Evolutionary conservation across 2,329 filamentous ascomycete genomes (phyloP).

Genomic region (Orbilia brochopaga): DNA sequence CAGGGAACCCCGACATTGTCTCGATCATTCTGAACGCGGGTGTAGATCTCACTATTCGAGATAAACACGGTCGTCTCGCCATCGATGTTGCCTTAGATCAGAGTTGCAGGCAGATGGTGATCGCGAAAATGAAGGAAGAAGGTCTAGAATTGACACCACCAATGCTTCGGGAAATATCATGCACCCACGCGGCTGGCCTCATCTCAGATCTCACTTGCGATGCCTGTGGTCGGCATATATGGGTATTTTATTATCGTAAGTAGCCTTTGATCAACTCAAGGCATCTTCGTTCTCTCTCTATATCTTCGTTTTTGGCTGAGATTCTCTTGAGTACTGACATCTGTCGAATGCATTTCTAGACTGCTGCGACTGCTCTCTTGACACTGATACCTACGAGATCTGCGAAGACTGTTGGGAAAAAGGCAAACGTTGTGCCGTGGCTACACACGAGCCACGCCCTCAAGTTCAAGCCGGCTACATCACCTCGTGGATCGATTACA

Average conservation of each 20-base stretch:
- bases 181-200: neutral
- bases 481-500: neutral
- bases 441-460: neutral
- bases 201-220: neutral
- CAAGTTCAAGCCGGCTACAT: neutral
- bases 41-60: neutral
- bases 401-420: neutral
- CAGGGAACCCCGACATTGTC: neutral
- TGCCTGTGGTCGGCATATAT: neutral
- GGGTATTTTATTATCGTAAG: slow-evolving; percentile 25
- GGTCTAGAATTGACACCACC: neutral
- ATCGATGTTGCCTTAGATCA: slow-evolving; percentile 18
- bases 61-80: slow-evolving; percentile 8
- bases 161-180: slow-evolving; percentile 10
- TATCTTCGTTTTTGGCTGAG: too few species aligned
- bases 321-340: too few species aligned
- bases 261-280: neutral
- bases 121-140: slow-evolving; percentile 17
- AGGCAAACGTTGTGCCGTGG: neutral
- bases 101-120: slow-evolving; percentile 9
- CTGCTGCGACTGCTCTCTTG: neutral
- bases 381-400: neutral
- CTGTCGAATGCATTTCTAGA: neutral
- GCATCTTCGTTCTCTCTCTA: too few species aligned
- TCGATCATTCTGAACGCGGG: neutral